Evolutionary conservation across 2,329 filamentous ascomycete genomes (phyloP), one percentile per base, ranked within the genome.

Genomic region (Colletotrichum aenigma): DNA sequence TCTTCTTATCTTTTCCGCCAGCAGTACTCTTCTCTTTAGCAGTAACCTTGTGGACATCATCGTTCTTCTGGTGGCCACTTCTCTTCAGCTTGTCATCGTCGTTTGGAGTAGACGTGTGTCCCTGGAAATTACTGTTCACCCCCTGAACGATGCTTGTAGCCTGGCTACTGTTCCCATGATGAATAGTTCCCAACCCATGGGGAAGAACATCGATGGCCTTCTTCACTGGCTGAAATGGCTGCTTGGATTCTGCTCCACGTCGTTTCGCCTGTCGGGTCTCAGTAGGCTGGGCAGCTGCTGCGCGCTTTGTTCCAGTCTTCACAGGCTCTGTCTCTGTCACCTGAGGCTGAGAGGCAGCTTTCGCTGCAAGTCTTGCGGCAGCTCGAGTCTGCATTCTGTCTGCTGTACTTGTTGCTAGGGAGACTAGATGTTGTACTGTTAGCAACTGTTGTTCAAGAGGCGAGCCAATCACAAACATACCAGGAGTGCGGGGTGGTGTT

Each of bases 161-260:
- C 18, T 34, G 28, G 16, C 16, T 15, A 7, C 32, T 26, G 21
- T 38, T 36, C 34, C 48, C 15, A 30, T 16, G 32, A 34, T 71
- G 64, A 16, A 74, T 72, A 65, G 77, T 81, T 6, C 77, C 74
- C 30, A 77, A 52, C 18, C 74, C 74, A 48, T 77, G 76, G 13
- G 76, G 76, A 18, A 77, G 70, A 13, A 43, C 36, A 18, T 64
- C 12, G 4, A 15, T 13, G 36, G 12, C 32, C 26, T 28, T n/a
- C 34, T 68, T 26, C 8, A 0, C 10, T 12, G 58, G 61, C 18
- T 48, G 43, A 48, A n/a, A 48, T 48, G 10, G 2, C n/a, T 48
- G 43, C 18, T 21, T 48, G 43, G 43, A 1, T 48, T 48, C 13
- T 48, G 43, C n/a, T n/a, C 43, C 43, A 48, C 43, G 3, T 12